Conservation (phyloP, 2,329 filamentous ascomycete species). For the Botrytis squamosa region DNA sequence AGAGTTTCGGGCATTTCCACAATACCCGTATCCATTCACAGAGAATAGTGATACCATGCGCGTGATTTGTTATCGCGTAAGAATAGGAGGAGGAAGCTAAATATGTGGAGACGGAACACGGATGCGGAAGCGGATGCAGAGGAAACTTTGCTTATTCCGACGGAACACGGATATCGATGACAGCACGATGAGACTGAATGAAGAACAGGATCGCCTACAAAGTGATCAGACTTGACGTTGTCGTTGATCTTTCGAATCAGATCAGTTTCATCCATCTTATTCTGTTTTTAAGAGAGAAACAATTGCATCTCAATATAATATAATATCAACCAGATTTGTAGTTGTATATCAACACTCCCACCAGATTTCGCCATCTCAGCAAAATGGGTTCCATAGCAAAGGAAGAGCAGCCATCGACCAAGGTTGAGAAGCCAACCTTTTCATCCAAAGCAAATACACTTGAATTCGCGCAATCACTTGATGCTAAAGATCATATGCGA, state of each 20-base stretch:
- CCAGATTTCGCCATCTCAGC: not conserved
- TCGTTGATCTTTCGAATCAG: not conserved
- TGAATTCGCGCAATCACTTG: slow-evolving; percentile 54
- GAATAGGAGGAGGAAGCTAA: slow-evolving; percentile 14
- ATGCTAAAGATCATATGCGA: slow-evolving; percentile 59
- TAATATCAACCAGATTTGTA: not conserved
- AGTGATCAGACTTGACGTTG: slow-evolving; percentile 1
- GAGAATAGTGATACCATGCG: not conserved
- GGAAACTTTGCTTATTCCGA: not conserved
- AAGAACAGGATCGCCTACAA: slow-evolving; percentile 14
- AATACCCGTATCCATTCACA: not conserved
- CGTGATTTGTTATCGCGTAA: slow-evolving; percentile 12
- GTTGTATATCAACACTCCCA: slow-evolving; percentile 1
- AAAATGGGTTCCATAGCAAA: slow-evolving; percentile 35
- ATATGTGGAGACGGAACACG: slow-evolving; percentile 20
- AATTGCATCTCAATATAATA: not conserved
- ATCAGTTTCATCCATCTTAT: not conserved
- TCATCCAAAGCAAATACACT: slow-evolving; percentile 45
- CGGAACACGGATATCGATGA: slow-evolving; percentile 15
- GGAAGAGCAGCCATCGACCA: slow-evolving; percentile 23
- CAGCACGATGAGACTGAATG: not conserved
- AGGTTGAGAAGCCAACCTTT: slow-evolving; percentile 43
- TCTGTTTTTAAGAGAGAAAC: not conserved
- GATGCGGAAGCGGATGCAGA: slow-evolving; percentile 27
- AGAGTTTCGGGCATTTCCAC: not conserved